Evolutionary conservation across 139 green algal species (phyloP).

Genomic region (Desmodesmus armatus): DNA sequence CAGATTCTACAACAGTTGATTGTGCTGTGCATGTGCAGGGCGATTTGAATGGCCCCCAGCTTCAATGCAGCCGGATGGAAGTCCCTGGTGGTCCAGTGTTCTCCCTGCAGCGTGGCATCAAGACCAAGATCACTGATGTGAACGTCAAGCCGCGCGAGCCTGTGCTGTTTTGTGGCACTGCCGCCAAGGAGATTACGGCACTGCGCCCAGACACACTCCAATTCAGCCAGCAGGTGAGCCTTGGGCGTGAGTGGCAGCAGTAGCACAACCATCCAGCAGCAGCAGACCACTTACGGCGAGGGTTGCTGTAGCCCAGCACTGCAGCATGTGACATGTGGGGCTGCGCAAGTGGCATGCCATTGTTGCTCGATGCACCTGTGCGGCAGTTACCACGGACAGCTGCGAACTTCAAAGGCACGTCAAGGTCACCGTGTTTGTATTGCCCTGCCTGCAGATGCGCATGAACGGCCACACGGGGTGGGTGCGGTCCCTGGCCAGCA

Average conservation of each 20-base stretch:
- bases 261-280: no score
- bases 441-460: constrained; percentile 52
- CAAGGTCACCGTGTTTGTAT: no score
- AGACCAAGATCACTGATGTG: constrained; percentile 10
- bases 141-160: constrained; percentile 14
- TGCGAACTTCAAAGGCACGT: no score
- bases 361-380: no score
- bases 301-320: no score
- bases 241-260: not conserved
- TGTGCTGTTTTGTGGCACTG: constrained; percentile 70
- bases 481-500: constrained; percentile 71
- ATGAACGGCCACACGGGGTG: constrained; percentile 79
- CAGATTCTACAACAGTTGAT: no score
- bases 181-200: constrained; percentile 64
- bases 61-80: constrained; percentile 40
- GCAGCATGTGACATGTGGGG: no score
- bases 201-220: constrained; percentile 54
- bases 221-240: constrained; percentile 30
- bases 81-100: constrained; percentile 63
- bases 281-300: no score
- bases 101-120: constrained; percentile 42
- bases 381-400: no score
- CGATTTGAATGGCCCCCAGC: not conserved
- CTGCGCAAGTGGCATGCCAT: no score
- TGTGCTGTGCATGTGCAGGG: not conserved